Base-by-base conservation (phyloP, 345 rosid species). In the Punica granatum region DNA sequence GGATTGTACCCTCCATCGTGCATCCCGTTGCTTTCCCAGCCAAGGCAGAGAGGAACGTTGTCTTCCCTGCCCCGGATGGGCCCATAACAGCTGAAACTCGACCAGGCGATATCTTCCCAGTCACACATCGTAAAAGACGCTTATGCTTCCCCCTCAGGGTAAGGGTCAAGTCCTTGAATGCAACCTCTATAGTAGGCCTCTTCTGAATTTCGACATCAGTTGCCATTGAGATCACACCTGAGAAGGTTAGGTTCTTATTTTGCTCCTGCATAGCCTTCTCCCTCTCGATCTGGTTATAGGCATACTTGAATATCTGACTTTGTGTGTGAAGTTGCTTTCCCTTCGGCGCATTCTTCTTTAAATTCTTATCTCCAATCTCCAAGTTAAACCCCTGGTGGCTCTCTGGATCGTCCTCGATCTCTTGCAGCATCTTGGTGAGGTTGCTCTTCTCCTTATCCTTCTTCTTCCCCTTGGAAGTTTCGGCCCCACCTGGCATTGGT, bases 61-160 rank as follows among this genome's bases (percentile, higher is more conserved):
- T 90, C 76, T 95, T 95, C 43, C 99, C 99, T 7, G 99, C 98
- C 32, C 98, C 99, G 35, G 99, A 95, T 43, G 99, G 98, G 62
- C 98, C 99, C 98, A 92, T 95, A 46, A 95, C 99, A 44, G 98
- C 97, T 28, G 96, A 90, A 70, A 95, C 96, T 74, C 90, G 82
- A 16, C 97, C 98, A 68, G 98, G 96, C 3, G 80, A 82, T 72
- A 95, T 69, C 71, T 95, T 92, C 49, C 99, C 99, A 2, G 97
- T 88, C 62, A 95, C 98, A 67, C 88, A 82, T 73, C 98, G 90
- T 69, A 95, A 32, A 0, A 95, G 85, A 79, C 85, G 92, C 79
- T 80, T 95, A 81, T 89, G 87, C 79, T 88, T 92, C 5, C 84
- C 86, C 78, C 75, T 95, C 65, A 92, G 67, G 65, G 94, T 90